These are phyloP conservation scores for Neoboletus magnificus DNA, from an alignment of 768 basidiomycete genomes.

Conservation along the genomic window DNA sequence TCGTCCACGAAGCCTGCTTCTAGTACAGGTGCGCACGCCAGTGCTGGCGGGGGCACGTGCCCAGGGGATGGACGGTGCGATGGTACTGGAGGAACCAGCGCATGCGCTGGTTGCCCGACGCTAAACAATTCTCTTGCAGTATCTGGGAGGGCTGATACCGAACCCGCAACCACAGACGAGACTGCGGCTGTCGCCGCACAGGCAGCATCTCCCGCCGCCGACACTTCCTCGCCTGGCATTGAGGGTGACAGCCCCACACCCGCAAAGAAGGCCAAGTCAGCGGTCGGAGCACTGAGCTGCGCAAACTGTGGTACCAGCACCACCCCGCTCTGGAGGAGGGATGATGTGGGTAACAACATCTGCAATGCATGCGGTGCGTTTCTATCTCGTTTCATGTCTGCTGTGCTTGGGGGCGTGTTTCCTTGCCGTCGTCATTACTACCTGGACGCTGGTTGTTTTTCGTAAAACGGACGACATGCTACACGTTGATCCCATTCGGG, in stretches of 20 bases:
- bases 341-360: slow-evolving; percentile 89
- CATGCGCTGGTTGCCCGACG: slow-evolving; percentile 95
- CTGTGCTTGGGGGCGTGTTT: slow-evolving; percentile 22
- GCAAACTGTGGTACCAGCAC: slow-evolving; percentile 88
- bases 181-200: slow-evolving; percentile 15
- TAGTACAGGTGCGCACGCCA: slow-evolving; percentile 32
- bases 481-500: slow-evolving; percentile 24
- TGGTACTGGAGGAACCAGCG: slow-evolving; percentile 90
- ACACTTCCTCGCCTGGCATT: slow-evolving; percentile 33
- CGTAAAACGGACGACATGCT: slow-evolving; percentile 19
- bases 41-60: slow-evolving; percentile 65
- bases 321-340: slow-evolving; percentile 86
- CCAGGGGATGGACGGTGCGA: slow-evolving; percentile 98
- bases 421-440: slow-evolving; percentile 14
- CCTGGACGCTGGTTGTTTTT: slow-evolving; percentile 8
- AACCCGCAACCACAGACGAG: slow-evolving; percentile 29
- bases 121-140: slow-evolving; percentile 79
- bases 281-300: slow-evolving; percentile 77
- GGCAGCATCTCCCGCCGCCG: slow-evolving; percentile 29
- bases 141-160: slow-evolving; percentile 40
- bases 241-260: slow-evolving; percentile 31
- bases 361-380: slow-evolving; percentile 91
- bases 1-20: slow-evolving; percentile 27
- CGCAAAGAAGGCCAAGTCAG: slow-evolving; percentile 33
- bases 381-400: slow-evolving; percentile 26